Percentiles rank a stretch among this genome's conserved stretches.
phyloP scores from a whole-genome alignment of 495 filamentous ascomycete species.

The Glutinoglossum americanum region DNA sequence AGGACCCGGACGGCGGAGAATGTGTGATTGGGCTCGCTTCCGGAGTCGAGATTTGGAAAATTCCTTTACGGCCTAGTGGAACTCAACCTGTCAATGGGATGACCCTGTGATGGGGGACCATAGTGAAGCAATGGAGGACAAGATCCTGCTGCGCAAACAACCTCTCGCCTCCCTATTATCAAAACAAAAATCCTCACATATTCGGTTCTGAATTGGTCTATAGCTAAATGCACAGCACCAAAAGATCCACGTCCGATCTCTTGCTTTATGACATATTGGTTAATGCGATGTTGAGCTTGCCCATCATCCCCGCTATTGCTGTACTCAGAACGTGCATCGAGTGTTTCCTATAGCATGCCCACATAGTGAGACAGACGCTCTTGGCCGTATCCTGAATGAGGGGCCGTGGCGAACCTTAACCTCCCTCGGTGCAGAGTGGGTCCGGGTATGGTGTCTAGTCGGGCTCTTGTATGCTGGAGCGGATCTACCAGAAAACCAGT shows the following conservation, averaged over 20 bases:
- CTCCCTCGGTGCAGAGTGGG: conserved; percentile 44
- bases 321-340: conserved; percentile 77
- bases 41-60: conserved; percentile 85
- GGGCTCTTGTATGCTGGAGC: conserved; percentile 39
- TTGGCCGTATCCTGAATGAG: neutral
- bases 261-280: conserved; percentile 84
- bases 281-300: conserved; percentile 56
- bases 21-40: conserved; percentile 83
- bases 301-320: conserved; percentile 70
- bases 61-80: conserved; percentile 73
- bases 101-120: neutral
- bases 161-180: neutral
- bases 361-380: neutral
- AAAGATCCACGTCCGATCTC: conserved; percentile 94
- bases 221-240: conserved; percentile 78
- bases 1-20: conserved; percentile 45
- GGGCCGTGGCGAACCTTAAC: conserved; percentile 35
- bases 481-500: conserved; percentile 17
- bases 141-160: neutral
- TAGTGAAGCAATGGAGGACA: neutral
- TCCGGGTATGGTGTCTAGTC: conserved; percentile 51
- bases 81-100: neutral
- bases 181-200: conserved; percentile 38
- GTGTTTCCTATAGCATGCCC: conserved; percentile 47
- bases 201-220: conserved; percentile 80